Percentiles rank a stretch among this genome's conserved stretches.
phyloP scores from a whole-genome alignment of 2,329 filamentous ascomycete species.

The Alternaria rosae region DNA sequence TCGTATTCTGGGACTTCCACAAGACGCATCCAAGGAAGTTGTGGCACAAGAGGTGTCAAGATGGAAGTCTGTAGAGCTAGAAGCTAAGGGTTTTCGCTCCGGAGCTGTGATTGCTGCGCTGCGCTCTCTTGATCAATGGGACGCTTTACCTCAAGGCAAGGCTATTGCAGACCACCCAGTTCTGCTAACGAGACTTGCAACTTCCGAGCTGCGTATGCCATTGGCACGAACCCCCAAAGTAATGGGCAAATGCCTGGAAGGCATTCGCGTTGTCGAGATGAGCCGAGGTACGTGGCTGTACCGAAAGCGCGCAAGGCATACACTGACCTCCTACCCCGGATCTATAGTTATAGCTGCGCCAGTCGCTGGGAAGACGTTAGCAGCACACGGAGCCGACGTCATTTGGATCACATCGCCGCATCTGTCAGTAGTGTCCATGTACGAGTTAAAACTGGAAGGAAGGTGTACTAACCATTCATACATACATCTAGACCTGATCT shows the following conservation, averaged over 20 bases:
- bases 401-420: slow-evolving; percentile 55
- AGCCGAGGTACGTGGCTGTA: slow-evolving; percentile 34
- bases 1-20: slow-evolving; percentile 52
- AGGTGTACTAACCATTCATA: neutral
- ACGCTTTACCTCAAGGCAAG: slow-evolving; percentile 56
- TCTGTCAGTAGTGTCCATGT: neutral
- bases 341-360: slow-evolving; percentile 54
- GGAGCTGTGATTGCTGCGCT: slow-evolving; percentile 60
- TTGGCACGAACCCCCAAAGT: neutral
- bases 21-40: slow-evolving; percentile 46
- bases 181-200: slow-evolving; percentile 47
- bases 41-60: slow-evolving; percentile 49
- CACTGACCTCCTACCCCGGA: neutral
- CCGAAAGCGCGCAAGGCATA: neutral
- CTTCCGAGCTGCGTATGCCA: slow-evolving; percentile 19
- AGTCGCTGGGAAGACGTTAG: slow-evolving; percentile 52
- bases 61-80: slow-evolving; percentile 59
- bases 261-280: slow-evolving; percentile 53
- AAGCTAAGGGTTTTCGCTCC: slow-evolving; percentile 52
- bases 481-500: slow-evolving; percentile 50
- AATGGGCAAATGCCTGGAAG: slow-evolving; percentile 46
- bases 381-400: slow-evolving; percentile 57
- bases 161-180: slow-evolving; percentile 59
- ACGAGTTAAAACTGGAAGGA: neutral
- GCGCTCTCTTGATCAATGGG: slow-evolving; percentile 61